Conservation (phyloP, 805 yeast species). For the Candida lessepsii region DNA sequence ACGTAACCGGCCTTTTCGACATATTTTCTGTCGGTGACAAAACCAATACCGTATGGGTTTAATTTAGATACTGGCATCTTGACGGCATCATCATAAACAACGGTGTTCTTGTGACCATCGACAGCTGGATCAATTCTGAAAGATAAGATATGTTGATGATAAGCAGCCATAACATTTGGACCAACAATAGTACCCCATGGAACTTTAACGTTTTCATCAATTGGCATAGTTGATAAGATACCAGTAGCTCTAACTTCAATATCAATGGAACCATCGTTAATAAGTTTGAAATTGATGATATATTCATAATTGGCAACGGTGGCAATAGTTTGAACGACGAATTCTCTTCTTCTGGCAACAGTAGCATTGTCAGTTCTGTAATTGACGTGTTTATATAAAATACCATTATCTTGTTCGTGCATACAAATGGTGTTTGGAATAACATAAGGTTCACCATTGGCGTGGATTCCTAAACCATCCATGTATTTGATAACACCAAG, state of each 20-base stretch:
- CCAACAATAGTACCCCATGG: slow-evolving; percentile 77
- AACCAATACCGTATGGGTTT: slow-evolving; percentile 73
- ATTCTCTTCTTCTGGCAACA: slow-evolving; percentile 75
- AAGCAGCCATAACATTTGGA: slow-evolving; percentile 79
- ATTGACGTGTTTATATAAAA: slow-evolving; percentile 76
- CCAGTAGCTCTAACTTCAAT: slow-evolving; percentile 85
- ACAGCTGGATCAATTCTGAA: slow-evolving; percentile 81
- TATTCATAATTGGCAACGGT: slow-evolving; percentile 86
- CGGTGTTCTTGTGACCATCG: slow-evolving; percentile 78
- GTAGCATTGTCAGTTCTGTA: slow-evolving; percentile 71
- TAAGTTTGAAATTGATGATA: slow-evolving; percentile 67
- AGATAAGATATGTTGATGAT: slow-evolving; percentile 78
- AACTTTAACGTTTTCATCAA: slow-evolving; percentile 63
- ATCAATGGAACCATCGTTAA: slow-evolving; percentile 74
- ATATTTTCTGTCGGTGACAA: slow-evolving; percentile 56
- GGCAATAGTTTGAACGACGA: slow-evolving; percentile 76
- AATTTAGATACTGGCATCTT: slow-evolving; percentile 54
- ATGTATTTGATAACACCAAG: slow-evolving; percentile 74
- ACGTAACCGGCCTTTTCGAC: slow-evolving; percentile 70
- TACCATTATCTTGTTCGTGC: slow-evolving; percentile 79
- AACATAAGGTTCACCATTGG: slow-evolving; percentile 59
- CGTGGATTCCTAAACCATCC: slow-evolving; percentile 56
- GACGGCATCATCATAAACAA: slow-evolving; percentile 65
- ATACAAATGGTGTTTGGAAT: slow-evolving; percentile 72
- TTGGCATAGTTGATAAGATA: slow-evolving; percentile 80